A percentile compares a stretch with the other conserved stretches of the same genome.
These are phyloP conservation scores for Raphanus raphanistrum DNA, from an alignment of 345 rosid species.

Conservation along the genomic window DNA sequence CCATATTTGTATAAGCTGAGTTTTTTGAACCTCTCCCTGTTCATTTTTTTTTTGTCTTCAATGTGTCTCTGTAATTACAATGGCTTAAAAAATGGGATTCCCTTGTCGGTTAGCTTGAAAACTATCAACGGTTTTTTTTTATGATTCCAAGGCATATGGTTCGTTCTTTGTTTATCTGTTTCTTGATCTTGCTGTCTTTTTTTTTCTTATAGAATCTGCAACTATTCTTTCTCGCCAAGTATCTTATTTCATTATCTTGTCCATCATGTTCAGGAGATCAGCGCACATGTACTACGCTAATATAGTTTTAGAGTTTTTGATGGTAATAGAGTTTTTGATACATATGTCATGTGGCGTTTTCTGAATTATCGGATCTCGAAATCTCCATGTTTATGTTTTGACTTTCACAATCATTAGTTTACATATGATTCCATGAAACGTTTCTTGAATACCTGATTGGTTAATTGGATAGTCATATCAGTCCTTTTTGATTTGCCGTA, in stretches of 20 bases:
- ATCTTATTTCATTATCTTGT: slow-evolving; percentile 13
- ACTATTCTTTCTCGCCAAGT: slow-evolving; percentile 8
- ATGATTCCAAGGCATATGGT: slow-evolving; percentile 26
- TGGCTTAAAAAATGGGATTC: background rate
- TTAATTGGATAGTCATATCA: slow-evolving; percentile 1
- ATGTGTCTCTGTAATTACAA: background rate
- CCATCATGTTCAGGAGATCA: slow-evolving; percentile 25
- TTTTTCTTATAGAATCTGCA: background rate
- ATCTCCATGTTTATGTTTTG: slow-evolving; percentile 35
- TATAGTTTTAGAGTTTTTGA: slow-evolving; percentile 14
- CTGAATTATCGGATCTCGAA: slow-evolving; percentile 39
- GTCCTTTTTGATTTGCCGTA: slow-evolving; percentile 32
- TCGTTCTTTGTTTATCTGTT: slow-evolving; percentile 11
- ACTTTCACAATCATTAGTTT: slow-evolving; percentile 26
- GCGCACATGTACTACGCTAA: slow-evolving; percentile 17
- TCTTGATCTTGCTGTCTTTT: slow-evolving; percentile 33
- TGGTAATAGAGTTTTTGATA: slow-evolving; percentile 8
- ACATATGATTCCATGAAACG: slow-evolving; percentile 17
- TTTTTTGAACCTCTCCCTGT: background rate
- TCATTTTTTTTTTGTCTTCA: slow-evolving; percentile 8
- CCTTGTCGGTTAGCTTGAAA: slow-evolving; percentile 14
- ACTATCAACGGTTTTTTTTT: slow-evolving; percentile 13
- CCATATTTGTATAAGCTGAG: background rate
- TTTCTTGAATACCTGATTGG: slow-evolving; percentile 7
- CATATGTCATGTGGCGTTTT: slow-evolving; percentile 30